phyloP scores from a whole-genome alignment of 2,329 filamentous ascomycete genomes.

The Colletotrichum orchidophilum region DNA sequence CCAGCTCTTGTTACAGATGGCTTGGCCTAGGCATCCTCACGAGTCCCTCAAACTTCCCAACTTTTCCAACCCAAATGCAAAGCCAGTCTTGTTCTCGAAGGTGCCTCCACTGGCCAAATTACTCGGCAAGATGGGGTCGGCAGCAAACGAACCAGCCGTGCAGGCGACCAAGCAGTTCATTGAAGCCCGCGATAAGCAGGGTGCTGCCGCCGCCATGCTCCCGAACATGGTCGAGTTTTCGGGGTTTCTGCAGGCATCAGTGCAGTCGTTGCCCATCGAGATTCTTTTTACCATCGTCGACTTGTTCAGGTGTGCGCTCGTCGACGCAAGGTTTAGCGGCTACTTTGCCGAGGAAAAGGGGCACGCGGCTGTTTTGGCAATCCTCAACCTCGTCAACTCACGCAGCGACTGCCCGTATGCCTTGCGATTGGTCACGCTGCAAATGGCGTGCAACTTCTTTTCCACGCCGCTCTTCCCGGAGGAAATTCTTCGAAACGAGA shows the following conservation, averaged over 20 bases:
- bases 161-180: constrained; percentile 76
- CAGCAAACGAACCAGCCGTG: constrained; percentile 69
- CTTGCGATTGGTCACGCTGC: constrained; percentile 82
- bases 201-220: constrained; percentile 72
- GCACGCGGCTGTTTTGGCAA: constrained; percentile 68
- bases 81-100: constrained; percentile 79
- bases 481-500: constrained; percentile 63
- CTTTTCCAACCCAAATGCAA: constrained; percentile 69
- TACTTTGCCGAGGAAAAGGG: constrained; percentile 82
- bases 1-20: constrained; percentile 77
- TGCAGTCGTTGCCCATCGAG: constrained; percentile 67
- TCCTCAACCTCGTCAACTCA: constrained; percentile 69
- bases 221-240: constrained; percentile 76
- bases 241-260: constrained; percentile 65
- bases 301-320: constrained; percentile 79
- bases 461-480: constrained; percentile 75
- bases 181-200: constrained; percentile 64
- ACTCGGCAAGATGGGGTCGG: constrained; percentile 76
- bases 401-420: constrained; percentile 76
- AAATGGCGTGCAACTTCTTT: constrained; percentile 88
- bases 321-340: constrained; percentile 81
- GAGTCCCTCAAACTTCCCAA: constrained; percentile 74
- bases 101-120: constrained; percentile 86
- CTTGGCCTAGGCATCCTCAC: constrained; percentile 80
- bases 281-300: constrained; percentile 86